These are phyloP conservation scores for Podospora fimiseda DNA, from an alignment of 495 filamentous ascomycete genomes.

Conservation along the genomic window DNA sequence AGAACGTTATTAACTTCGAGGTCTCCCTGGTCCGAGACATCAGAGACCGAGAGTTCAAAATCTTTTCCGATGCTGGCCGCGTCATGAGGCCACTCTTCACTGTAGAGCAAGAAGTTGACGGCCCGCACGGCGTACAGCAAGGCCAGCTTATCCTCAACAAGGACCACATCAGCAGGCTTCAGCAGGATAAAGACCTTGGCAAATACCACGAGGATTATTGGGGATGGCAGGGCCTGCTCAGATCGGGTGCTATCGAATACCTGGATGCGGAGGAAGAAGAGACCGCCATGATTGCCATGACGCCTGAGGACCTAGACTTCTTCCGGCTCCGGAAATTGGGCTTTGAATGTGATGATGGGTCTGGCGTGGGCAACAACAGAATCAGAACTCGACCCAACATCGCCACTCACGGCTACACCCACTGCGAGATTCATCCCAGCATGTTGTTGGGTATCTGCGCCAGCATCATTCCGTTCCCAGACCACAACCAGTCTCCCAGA, in stretches of 20 bases:
- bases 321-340: conserved; percentile 50
- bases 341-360: conserved; percentile 42
- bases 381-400: conserved; percentile 79
- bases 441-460: conserved; percentile 98
- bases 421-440: conserved; percentile 98
- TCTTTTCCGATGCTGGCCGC: conserved; percentile 93
- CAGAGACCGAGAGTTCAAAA: conserved; percentile 94
- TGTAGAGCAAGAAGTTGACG: conserved; percentile 62
- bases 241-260: conserved; percentile 81
- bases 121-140: conserved; percentile 58
- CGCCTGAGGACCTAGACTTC: conserved; percentile 80
- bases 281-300: conserved; percentile 98
- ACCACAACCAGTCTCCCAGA: conserved; percentile 97
- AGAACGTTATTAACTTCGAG: conserved; percentile 73
- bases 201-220: conserved; percentile 58
- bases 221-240: conserved; percentile 81
- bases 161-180: conserved; percentile 65
- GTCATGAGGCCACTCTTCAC: conserved; percentile 91
- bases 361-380: conserved; percentile 55
- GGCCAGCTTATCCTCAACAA: conserved; percentile 79
- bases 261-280: conserved; percentile 98
- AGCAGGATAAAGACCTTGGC: conserved; percentile 48
- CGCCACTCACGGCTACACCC: conserved; percentile 82
- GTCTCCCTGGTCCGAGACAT: conserved; percentile 93
- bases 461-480: conserved; percentile 98